Base-by-base conservation (phyloP, 2,329 filamentous ascomycete species). In the Diplocarpon rosae region DNA sequence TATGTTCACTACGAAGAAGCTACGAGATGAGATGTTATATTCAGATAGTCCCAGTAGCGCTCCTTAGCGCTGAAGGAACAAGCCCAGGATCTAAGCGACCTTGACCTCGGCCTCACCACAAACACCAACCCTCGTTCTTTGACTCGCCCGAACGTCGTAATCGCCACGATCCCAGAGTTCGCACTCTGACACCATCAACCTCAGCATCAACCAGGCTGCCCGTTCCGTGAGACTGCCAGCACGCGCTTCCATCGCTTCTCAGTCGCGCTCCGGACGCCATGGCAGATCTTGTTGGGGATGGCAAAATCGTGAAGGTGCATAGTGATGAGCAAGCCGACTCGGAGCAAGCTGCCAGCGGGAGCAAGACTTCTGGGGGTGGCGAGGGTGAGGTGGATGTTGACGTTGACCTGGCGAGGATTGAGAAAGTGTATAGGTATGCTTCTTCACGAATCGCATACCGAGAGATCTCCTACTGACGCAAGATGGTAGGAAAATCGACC, bases 401-500 rank as follows among this genome's bases (percentile, higher is more conserved):
- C n/a, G 32, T 51, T 12, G 54, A 57, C 30, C 39, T 59, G 33
- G 54, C 50, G 24, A 60, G 54, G 29, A 50, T 66, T 15, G 64
- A 63, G 33, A 56, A 46, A 45, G 59, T 67, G 28, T 67, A 66
- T 49, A 60, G 53, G 64, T 66, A 54, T 52, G 57, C 50, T 43
- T 20, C 16, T 36, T 10, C 3, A 31, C 14, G 30, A 6, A 2
- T 20, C 6, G n/a, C 16, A 32, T 11, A 1, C 6, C 2, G 12
- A 37, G 7, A 11, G 20, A 6, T 8, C 5, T 27, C 24, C 6
- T 41, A 20, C 24, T 40, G 11, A 40, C 14, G n/a, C 8, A 40
- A n/a, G 12, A 30, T 9, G 13, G 16, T 39, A 56, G 57, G 52
- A 77, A 76, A 62, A 66, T 78, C 29, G 74, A 78, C 52, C 66